phyloP scores from a whole-genome alignment of 139 green algal species.

The Coccomyxa sp. region DNA sequence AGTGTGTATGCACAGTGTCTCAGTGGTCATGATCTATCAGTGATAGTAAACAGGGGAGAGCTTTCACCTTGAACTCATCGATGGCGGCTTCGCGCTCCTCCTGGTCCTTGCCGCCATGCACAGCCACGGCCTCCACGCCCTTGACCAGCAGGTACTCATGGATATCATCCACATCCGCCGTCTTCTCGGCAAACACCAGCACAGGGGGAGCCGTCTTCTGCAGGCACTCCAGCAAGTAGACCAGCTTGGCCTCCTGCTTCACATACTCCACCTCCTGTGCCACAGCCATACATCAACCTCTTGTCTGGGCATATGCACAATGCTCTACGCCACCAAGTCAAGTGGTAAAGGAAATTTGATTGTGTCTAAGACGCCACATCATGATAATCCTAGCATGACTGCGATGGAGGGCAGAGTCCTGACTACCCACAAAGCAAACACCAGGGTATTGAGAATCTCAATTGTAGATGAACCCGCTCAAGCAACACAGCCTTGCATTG shows the following conservation, averaged over 20 bases:
- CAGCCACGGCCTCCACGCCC: constrained; percentile 94
- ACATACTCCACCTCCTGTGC: constrained; percentile 97
- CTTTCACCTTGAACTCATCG: constrained; percentile 80
- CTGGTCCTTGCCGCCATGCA: constrained; percentile 97
- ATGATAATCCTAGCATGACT: too few species aligned
- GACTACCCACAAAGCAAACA: too few species aligned
- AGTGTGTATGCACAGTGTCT: neutral
- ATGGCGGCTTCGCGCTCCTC: constrained; percentile 84
- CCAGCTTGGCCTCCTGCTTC: constrained; percentile 95
- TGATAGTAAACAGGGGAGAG: neutral
- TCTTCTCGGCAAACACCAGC: constrained; percentile 98
- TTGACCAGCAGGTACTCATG: constrained; percentile 91
- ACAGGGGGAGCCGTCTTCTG: constrained; percentile 98
- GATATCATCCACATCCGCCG: constrained; percentile 88
- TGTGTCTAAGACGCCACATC: neutral
- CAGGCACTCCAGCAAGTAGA: constrained; percentile 92
- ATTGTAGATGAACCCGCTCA: too few species aligned
- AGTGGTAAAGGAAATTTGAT: neutral
- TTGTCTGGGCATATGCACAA: neutral
- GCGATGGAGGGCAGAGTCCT: too few species aligned
- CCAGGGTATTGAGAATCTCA: too few species aligned
- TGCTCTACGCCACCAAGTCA: neutral
- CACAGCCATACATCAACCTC: neutral
- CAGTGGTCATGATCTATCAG: too few species aligned
- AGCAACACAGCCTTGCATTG: neutral